Evolutionary conservation across 495 filamentous ascomycete species (phyloP).

Genomic region (Aspergillus sparsus): DNA sequence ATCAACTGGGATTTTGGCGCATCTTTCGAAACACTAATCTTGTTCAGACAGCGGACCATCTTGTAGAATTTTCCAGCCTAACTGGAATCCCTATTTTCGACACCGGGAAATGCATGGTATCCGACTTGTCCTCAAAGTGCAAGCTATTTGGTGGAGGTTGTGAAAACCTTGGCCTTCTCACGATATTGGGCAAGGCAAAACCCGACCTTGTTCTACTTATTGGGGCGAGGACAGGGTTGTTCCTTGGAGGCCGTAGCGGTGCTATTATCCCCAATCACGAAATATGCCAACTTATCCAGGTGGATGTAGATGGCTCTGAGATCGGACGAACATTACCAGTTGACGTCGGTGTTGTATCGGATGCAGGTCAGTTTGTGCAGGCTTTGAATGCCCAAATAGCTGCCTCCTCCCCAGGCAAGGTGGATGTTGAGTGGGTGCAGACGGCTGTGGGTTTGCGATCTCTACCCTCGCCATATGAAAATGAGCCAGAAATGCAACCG

Average conservation of each 20-base stretch:
- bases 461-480: constrained; percentile 23
- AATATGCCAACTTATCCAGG: constrained; percentile 30
- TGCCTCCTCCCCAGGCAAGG: neutral
- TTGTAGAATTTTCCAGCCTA: constrained; percentile 23
- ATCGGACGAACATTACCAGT: constrained; percentile 29
- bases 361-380: constrained; percentile 24
- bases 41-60: constrained; percentile 16
- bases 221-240: constrained; percentile 35
- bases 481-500: constrained; percentile 15
- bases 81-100: constrained; percentile 30
- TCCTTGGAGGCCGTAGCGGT: constrained; percentile 27
- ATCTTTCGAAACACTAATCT: neutral
- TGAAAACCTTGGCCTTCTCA: constrained; percentile 20
- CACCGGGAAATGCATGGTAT: constrained; percentile 24
- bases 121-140: constrained; percentile 5
- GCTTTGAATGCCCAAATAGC: constrained; percentile 19
- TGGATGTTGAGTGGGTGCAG: constrained; percentile 25
- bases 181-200: constrained; percentile 1
- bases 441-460: constrained; percentile 18
- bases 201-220: constrained; percentile 32
- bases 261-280: constrained; percentile 28
- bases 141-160: constrained; percentile 19
- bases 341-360: constrained; percentile 30
- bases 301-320: constrained; percentile 30
- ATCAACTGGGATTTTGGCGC: neutral